Evolutionary conservation across 2,329 filamentous ascomycete genomes (phyloP), one percentile per base, ranked within the genome.

Genomic region (Acrodontium crateriforme): DNA sequence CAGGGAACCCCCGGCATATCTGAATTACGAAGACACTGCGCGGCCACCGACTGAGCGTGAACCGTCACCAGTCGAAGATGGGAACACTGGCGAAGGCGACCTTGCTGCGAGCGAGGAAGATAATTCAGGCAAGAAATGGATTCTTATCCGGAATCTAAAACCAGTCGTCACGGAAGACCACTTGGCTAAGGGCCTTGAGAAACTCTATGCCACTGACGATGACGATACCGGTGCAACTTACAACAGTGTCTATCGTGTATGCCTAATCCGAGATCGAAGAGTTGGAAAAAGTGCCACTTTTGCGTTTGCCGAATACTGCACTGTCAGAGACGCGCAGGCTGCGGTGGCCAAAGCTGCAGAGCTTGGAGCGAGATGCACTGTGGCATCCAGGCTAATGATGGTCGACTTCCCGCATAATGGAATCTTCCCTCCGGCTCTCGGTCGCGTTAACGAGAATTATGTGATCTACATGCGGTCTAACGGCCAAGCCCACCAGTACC

Each of bases 231-330:
- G 81, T 20, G 81, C 82, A 3, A 70, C 67, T 31, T 72, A 76
- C 17, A 74, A 75, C 12, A 82, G 79, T n/a, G 58, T 91, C 6
- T 71, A 78, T 36, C 72, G 82, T 28, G 72, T 89, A 2, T 70
- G 89, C 35, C 58, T 91, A 15, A 74, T 89, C 44, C 71, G 82
- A 30, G 78, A 87, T 46, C 67, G 74, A 24, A 65, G 63, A 35
- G 77, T 66, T 3, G 69, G 81, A 30, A 74, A 80, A 35, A 82
- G 76, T 28, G 80, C 79, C 65, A 71, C 75, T 40, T 91, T 82
- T 43, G 82, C 81, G 0, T 91, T 91, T 53, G 82, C 75, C 1
- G 82, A 91, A 51, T 91, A 85, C 48, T 75, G 71, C 42, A 78
- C 71, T 0, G 60, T 82, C 11, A 72, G 78, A 41, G 62, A 89